These are phyloP conservation scores for Cymbidium sinense DNA, from an alignment of 106 monocot species.

Conservation along the genomic window DNA sequence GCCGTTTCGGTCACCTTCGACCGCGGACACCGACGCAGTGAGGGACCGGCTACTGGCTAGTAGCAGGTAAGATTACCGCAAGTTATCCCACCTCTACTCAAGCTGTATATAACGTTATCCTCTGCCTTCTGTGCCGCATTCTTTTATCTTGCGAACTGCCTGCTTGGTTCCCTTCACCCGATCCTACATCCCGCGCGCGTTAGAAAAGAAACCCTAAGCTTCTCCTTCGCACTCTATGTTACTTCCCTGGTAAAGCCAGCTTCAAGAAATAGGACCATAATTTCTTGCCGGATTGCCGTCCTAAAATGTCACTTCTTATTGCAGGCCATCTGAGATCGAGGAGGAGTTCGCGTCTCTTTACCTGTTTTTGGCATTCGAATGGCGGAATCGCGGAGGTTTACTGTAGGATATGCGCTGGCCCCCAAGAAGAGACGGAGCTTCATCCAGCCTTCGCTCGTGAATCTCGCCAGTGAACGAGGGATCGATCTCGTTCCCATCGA, in stretches of 20 bases:
- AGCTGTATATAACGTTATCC: no score
- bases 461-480: conserved; percentile 23
- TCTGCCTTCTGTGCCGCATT: no score
- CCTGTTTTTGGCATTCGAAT: neutral
- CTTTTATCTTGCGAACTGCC: no score
- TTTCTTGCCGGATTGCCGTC: neutral
- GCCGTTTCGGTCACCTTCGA: no score
- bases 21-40: no score
- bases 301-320: conserved; percentile 7
- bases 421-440: conserved; percentile 46
- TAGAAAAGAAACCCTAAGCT: neutral
- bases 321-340: conserved; percentile 4
- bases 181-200: neutral
- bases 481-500: conserved; percentile 58
- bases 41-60: no score
- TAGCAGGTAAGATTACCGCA: no score
- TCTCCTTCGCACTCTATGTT: neutral
- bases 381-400: conserved; percentile 6
- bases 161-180: neutral
- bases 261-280: neutral
- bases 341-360: neutral
- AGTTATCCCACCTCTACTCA: no score
- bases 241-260: neutral
- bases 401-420: conserved; percentile 39
- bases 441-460: conserved; percentile 44